Conservation (phyloP, 2,329 filamentous ascomycete genomes). For the Pyricularia sp. region DNA sequence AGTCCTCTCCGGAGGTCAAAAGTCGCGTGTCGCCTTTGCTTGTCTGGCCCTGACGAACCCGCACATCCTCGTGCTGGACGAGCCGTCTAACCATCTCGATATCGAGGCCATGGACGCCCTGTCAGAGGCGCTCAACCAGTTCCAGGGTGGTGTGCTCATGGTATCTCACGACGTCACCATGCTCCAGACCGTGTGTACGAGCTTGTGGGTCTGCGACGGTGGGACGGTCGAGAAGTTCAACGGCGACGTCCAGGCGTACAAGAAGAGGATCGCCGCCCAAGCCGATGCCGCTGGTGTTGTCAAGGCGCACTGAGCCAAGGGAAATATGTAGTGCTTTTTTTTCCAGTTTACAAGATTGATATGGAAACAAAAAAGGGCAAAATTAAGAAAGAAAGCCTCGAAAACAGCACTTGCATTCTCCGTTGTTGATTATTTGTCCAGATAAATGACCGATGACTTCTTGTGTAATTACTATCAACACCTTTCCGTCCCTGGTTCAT, state of each 20-base stretch:
- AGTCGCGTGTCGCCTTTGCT: constrained; percentile 96
- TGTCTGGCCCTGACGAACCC: constrained; percentile 87
- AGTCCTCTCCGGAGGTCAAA: constrained; percentile 88
- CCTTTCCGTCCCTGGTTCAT: background rate
- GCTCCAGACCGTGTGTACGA: constrained; percentile 90
- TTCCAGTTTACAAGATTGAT: too few relatives aligned
- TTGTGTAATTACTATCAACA: background rate
- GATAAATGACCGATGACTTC: background rate
- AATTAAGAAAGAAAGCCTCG: background rate
- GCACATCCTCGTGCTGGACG: constrained; percentile 94
- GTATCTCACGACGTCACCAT: constrained; percentile 99
- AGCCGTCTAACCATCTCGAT: constrained; percentile 96
- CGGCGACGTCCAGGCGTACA: constrained; percentile 91
- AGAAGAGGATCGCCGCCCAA: constrained; percentile 87
- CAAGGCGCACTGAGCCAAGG: constrained; percentile 37
- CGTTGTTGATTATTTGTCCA: background rate
- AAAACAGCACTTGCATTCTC: background rate
- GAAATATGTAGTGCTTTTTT: background rate
- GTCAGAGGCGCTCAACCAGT: constrained; percentile 67
- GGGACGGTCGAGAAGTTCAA: constrained; percentile 93
- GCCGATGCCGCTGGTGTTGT: constrained; percentile 82
- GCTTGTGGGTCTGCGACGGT: constrained; percentile 90
- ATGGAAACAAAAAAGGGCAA: background rate
- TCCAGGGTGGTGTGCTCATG: constrained; percentile 94
- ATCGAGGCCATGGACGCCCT: constrained; percentile 98